These are phyloP conservation scores for Penicillium cosmopolitanum DNA, from an alignment of 495 filamentous ascomycete genomes.

Conservation along the genomic window DNA sequence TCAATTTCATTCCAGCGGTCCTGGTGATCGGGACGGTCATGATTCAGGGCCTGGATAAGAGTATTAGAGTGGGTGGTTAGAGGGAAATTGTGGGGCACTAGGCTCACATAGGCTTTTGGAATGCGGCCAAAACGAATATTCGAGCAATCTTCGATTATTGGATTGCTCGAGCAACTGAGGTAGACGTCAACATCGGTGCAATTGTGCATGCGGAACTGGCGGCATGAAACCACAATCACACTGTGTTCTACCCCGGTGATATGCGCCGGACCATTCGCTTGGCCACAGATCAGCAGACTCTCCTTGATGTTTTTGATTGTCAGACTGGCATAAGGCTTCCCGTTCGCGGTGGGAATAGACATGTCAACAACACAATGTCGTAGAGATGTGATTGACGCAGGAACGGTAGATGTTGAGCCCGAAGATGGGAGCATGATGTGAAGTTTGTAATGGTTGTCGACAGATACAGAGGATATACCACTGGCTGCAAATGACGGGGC, in stretches of 20 bases:
- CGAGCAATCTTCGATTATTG: constrained; percentile 90
- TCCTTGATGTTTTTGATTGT: constrained; percentile 68
- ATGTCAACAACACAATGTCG: constrained; percentile 78
- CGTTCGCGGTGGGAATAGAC: constrained; percentile 63
- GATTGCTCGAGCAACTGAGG: constrained; percentile 76
- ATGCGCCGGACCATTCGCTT: constrained; percentile 78
- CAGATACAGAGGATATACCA: constrained; percentile 58
- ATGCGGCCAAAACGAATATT: constrained; percentile 78
- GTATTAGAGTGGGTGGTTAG: background rate
- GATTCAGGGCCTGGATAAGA: constrained; percentile 36
- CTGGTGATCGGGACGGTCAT: constrained; percentile 39
- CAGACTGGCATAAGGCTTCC: constrained; percentile 72
- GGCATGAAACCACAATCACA: constrained; percentile 72
- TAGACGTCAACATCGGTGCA: constrained; percentile 81
- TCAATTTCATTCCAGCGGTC: constrained; percentile 90
- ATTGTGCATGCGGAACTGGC: constrained; percentile 91
- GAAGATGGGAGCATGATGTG: constrained; percentile 73
- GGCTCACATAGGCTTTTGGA: constrained; percentile 67
- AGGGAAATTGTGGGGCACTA: background rate
- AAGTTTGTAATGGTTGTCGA: constrained; percentile 62
- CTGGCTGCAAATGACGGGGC: constrained; percentile 30
- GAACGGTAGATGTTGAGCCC: constrained; percentile 65
- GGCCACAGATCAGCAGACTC: constrained; percentile 75
- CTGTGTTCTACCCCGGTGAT: constrained; percentile 75
- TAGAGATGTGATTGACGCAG: constrained; percentile 74